Conservation (phyloP, 306 rosid genomes). For the Morella rubra region DNA sequence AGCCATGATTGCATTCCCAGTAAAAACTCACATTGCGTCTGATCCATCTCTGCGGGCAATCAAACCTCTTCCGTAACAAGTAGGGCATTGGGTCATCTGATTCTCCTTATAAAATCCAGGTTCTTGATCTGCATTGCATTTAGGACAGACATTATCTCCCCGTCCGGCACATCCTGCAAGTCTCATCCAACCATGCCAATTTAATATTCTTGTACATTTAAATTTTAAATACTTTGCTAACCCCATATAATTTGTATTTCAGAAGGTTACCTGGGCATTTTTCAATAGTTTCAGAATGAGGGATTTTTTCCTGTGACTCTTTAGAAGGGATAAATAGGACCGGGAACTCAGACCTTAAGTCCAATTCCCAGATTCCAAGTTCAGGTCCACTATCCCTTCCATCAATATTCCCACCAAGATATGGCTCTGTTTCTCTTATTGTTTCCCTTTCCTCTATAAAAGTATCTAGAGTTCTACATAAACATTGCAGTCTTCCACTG, state of each 20-base stretch:
- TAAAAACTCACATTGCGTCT: slow-evolving; percentile 66
- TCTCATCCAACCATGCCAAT: slow-evolving; percentile 1
- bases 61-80: slow-evolving; percentile 92
- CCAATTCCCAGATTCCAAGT: slow-evolving; percentile 90
- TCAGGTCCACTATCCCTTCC: slow-evolving; percentile 76
- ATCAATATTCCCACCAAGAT: slow-evolving; percentile 57
- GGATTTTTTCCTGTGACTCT: slow-evolving; percentile 67
- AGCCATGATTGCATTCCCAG: slow-evolving; percentile 13
- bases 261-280: slow-evolving; percentile 73
- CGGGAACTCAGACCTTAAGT: slow-evolving; percentile 85
- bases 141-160: slow-evolving; percentile 54
- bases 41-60: slow-evolving; percentile 97
- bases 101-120: slow-evolving; percentile 78
- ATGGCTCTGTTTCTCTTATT: slow-evolving; percentile 63
- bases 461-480: slow-evolving; percentile 86
- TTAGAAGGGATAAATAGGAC: slow-evolving; percentile 58
- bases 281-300: slow-evolving; percentile 76
- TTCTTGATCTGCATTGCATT: slow-evolving; percentile 75
- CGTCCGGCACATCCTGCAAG: slow-evolving; percentile 80
- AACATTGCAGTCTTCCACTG: slow-evolving; percentile 91
- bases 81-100: slow-evolving; percentile 66
- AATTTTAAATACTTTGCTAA: neutral
- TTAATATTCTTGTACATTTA: neutral
- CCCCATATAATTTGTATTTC: slow-evolving; percentile 3
- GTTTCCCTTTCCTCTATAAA: slow-evolving; percentile 88